Evolutionary conservation across 164 flowering plant genomes (phyloP).

Genomic region (Amborella trichopoda): DNA sequence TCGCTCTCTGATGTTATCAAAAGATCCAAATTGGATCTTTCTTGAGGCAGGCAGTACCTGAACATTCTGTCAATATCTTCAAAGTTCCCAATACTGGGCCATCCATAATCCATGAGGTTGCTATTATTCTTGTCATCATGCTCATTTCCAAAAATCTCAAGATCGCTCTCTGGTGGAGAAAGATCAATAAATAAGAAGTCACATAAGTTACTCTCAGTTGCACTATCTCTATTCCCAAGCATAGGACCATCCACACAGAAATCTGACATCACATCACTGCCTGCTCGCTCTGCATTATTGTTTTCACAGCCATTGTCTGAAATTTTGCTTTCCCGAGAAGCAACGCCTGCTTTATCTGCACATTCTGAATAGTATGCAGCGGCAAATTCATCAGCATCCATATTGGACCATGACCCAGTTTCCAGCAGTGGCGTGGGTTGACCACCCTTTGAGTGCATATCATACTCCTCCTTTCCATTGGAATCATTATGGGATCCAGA

Average conservation of each 20-base stretch:
- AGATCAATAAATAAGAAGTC: constrained; percentile 30
- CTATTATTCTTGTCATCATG: constrained; percentile 32
- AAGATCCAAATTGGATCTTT: no score
- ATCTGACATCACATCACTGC: constrained; percentile 5
- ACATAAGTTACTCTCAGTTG: constrained; percentile 23
- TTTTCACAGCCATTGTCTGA: constrained; percentile 24
- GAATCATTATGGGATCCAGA: constrained; percentile 11
- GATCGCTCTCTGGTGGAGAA: constrained; percentile 34
- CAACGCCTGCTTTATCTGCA: constrained; percentile 16
- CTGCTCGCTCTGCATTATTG: constrained; percentile 17
- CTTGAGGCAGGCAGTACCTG: no score
- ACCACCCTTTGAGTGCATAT: constrained; percentile 6
- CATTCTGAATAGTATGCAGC: constrained; percentile 26
- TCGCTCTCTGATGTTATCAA: no score
- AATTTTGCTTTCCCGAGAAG: constrained; percentile 24
- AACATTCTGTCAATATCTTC: constrained; percentile 83
- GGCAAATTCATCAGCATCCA: constrained; percentile 25
- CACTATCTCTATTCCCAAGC: constrained; percentile 20
- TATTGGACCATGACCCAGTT: constrained; percentile 32
- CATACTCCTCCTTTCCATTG: constrained; percentile 18
- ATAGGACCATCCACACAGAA: constrained; percentile 21
- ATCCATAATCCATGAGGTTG: constrained; percentile 43
- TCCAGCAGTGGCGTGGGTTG: constrained; percentile 27
- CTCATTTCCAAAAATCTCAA: constrained; percentile 32
- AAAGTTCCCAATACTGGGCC: constrained; percentile 75